Evolutionary conservation across 129 eudicot genomes (phyloP), one percentile per base, ranked within the genome.

Genomic region (Saussurea involucrata): DNA sequence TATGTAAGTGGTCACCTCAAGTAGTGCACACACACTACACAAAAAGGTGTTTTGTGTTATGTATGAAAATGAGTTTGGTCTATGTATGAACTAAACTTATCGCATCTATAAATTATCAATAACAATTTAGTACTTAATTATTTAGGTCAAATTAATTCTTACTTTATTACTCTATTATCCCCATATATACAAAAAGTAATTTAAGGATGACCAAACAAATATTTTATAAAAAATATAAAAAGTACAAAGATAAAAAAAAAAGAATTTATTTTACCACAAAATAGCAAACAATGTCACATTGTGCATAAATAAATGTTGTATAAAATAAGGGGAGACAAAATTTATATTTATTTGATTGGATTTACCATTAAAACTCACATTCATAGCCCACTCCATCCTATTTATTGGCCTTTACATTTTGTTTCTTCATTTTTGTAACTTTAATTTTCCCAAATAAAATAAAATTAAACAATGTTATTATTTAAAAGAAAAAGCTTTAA

Each of bases 261-360:
- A 63, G 2, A 3, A 4, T 25, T 24, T 25, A 1, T 25, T 25
- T 63, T 63, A 5, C 68, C 68, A 12, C 25, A 25, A 63, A 63
- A 63, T 63, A 9, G 13, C 68, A 25, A 63, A 25, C 68, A 63
- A 63, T 63, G 68, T 25, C 68, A 63, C 68, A 63, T 63, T 63
- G 33, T 20, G n/a, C 34, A 63, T 25, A 25, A 25, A 63, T 63
- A 63, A 25, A 63, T 63, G 68, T 11, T 63, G 15, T 63, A 24
- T 13, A 25, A 63, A 63, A 12, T 63, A 63, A 63, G 36, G 68
- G 33, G 68, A 63, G 68, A 63, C 68, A 63, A 25, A 25, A 63
- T 63, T 12, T 24, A 9, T 24, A 60, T 18, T 18, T 60, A 20
- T 60, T 60, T 20, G 28, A 60, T 60, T 60, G 28, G 65, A 22